phyloP scores from a whole-genome alignment of 352 stramenopile genomes.

The Phytophthora syringae region DNA sequence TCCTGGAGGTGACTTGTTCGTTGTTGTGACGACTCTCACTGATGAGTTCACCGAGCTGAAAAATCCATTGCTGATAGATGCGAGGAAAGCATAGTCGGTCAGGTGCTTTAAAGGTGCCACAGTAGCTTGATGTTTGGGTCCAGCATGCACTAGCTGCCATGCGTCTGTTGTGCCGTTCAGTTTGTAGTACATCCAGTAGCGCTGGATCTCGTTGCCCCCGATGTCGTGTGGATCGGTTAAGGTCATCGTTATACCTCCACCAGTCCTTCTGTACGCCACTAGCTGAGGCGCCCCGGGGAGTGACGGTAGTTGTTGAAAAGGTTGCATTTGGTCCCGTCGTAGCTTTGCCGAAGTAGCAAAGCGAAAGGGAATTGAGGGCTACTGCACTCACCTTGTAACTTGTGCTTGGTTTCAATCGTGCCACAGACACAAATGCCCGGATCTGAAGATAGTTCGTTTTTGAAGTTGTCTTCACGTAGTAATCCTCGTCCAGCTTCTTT shows the following conservation, averaged over 20 bases:
- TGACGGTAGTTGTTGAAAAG: conserved; percentile 36
- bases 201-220: conserved; percentile 45
- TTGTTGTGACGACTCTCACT: conserved; percentile 37
- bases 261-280: conserved; percentile 34
- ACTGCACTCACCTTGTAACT: conserved; percentile 42
- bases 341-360: conserved; percentile 50
- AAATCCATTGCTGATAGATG: conserved; percentile 50
- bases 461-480: conserved; percentile 9
- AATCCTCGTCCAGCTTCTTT: conserved; percentile 20
- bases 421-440: conserved; percentile 32
- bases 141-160: conserved; percentile 51
- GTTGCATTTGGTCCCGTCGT: conserved; percentile 18
- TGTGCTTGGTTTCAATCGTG: conserved; percentile 33
- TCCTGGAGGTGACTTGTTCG: conserved; percentile 53
- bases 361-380: conserved; percentile 50
- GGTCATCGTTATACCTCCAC: conserved; percentile 54
- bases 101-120: conserved; percentile 38
- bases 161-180: conserved; percentile 8
- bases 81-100: conserved; percentile 47
- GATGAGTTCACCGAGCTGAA: conserved; percentile 59
- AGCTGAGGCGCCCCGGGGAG: conserved; percentile 41
- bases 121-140: conserved; percentile 25
- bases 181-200: conserved; percentile 53
- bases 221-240: conserved; percentile 57
- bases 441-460: conserved; percentile 37